A percentile compares a stretch with the other conserved stretches of the same genome.
phyloP scores from a whole-genome alignment of 1,139 yeast genomes.

The Yamadazyma pseudoaaseri region DNA sequence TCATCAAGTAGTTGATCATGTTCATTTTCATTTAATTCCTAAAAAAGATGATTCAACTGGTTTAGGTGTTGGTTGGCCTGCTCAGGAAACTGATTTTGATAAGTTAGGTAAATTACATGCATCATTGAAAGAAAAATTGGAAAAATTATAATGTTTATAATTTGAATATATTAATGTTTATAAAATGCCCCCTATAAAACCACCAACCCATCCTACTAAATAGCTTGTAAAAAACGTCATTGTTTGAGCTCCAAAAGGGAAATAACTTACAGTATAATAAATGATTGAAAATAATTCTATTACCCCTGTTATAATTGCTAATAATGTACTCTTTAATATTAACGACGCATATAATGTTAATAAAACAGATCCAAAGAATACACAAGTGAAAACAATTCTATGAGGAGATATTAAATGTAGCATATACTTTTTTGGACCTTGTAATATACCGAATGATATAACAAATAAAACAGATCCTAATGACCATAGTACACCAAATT shows the following conservation, averaged over 20 bases:
- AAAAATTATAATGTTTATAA: conserved; percentile 18
- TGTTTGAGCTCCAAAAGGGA: conserved; percentile 93
- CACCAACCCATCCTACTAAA: conserved; percentile 74
- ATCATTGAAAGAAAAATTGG: conserved; percentile 55
- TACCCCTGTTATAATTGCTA: conserved; percentile 74
- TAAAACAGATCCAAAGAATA: conserved; percentile 74
- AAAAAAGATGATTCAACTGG: conserved; percentile 72
- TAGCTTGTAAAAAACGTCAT: conserved; percentile 78
- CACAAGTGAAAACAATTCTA: conserved; percentile 74
- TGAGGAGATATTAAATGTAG: conserved; percentile 73
- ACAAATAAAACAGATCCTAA: conserved; percentile 87
- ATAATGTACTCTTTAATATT: conserved; percentile 62
- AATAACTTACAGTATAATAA: conserved; percentile 87
- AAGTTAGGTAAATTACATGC: conserved; percentile 66
- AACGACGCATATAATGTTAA: conserved; percentile 61
- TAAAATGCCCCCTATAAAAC: conserved; percentile 47
- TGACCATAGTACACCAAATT: conserved; percentile 89
- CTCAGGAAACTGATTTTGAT: conserved; percentile 71
- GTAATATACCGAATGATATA: conserved; percentile 84
- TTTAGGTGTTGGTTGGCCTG: conserved; percentile 88
- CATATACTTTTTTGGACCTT: conserved; percentile 83
- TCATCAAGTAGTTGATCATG: conserved; percentile 93
- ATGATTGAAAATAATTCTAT: conserved; percentile 81
- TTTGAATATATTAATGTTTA: conserved; percentile 11
- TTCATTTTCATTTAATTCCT: conserved; percentile 95